A percentile compares a stretch with the other conserved stretches of the same genome.
These are phyloP conservation scores for Colletotrichum somersetense DNA, from an alignment of 2,329 filamentous ascomycete genomes.

Conservation along the genomic window DNA sequence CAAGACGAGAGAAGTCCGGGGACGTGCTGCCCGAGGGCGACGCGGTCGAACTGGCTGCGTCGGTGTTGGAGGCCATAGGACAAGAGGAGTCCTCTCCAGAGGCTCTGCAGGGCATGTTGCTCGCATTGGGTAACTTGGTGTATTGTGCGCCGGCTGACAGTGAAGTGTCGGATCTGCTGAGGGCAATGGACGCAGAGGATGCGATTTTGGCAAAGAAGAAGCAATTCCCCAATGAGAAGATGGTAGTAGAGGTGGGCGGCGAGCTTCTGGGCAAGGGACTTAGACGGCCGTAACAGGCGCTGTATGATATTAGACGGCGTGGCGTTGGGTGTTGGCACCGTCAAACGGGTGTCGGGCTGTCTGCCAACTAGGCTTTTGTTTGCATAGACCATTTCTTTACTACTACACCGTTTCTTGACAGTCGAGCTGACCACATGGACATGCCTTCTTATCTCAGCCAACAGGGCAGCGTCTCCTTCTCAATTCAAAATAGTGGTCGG, in stretches of 20 bases:
- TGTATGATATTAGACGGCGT: constrained; percentile 15
- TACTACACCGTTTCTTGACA: neutral
- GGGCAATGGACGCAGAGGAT: constrained; percentile 79
- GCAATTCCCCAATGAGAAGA: constrained; percentile 67
- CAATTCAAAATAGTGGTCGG: neutral
- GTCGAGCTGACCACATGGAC: neutral
- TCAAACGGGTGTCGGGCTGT: constrained; percentile 11
- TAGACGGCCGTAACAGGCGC: constrained; percentile 45
- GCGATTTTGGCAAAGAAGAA: constrained; percentile 71
- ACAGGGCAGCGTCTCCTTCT: neutral
- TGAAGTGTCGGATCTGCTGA: constrained; percentile 83
- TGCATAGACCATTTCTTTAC: constrained; percentile 23
- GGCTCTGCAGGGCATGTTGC: constrained; percentile 80
- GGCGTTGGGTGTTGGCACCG: constrained; percentile 32
- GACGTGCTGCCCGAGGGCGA: constrained; percentile 75
- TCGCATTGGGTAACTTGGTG: constrained; percentile 80
- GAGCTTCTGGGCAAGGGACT: constrained; percentile 67
- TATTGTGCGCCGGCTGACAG: constrained; percentile 79
- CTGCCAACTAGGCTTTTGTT: constrained; percentile 13
- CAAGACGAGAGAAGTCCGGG: constrained; percentile 68
- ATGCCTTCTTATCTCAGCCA: neutral
- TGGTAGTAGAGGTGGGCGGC: constrained; percentile 67
- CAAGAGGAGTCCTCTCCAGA: constrained; percentile 74
- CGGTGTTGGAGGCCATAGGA: constrained; percentile 78
- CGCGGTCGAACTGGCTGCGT: constrained; percentile 85